Base-by-base conservation (phyloP, 495 filamentous ascomycete species). In the Podospora comata region DNA sequence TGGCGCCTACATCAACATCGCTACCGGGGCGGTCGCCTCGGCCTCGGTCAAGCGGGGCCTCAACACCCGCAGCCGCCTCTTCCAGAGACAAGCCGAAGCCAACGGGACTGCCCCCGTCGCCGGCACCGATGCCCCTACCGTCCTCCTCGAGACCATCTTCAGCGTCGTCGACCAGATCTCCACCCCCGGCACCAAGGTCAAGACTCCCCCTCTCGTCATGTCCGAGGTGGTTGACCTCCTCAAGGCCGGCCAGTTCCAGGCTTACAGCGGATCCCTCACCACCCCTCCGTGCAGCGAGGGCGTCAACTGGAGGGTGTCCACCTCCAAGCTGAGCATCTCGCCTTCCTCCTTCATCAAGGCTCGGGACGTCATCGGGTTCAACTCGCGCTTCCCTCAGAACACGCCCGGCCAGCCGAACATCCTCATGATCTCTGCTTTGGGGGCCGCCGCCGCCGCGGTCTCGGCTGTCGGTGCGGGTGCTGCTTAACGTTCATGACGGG, bases 221-320 rank as follows among this genome's bases (percentile, higher is more conserved):
- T 74, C 78, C n/a, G 78, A 76, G 62, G 74, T 91, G 16, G 80
- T 83, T 66, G 67, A 75, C 4, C 78, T 85, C 58, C 68, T 90
- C 58, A 78, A 83, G 68, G 75, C 73, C 18, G 82, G 83, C 30
- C 73, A 74, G 20, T 79, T 90, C 69, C 85, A 80, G 65, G 74
- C 63, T 61, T 75, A 73, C 54, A 76, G 77, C 0, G 89, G 89
- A 60, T 89, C 86, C 1, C 83, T 91, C 20, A 91, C 89, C 44
- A 91, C 89, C 4, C 89, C 89, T 48, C 89, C 89, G 0, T 91
- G 89, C 79, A 80, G 80, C 27, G 88, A 91, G 76, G 83, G 81
- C 27, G 79, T 91, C 55, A 78, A 73, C 23, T 91, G 87, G 81
- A 82, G 85, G 65, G 79, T 91, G 55, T 83, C 83, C 66, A 77